These are phyloP conservation scores for Ophiostoma tasmaniense DNA, from an alignment of 2,329 filamentous ascomycete genomes.

Conservation along the genomic window DNA sequence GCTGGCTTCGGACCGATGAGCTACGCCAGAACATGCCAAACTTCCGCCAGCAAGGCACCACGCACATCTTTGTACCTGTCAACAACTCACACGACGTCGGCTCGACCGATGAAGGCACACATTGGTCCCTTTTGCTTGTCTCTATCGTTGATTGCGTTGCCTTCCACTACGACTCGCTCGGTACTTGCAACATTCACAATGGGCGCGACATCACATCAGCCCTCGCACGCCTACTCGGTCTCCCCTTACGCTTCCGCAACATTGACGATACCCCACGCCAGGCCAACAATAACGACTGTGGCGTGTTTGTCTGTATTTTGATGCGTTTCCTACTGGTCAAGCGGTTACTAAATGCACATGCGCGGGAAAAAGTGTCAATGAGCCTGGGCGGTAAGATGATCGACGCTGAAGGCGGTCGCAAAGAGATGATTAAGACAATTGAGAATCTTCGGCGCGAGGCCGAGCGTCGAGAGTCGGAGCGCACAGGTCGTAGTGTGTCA, in stretches of 20 bases:
- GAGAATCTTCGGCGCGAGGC: constrained; percentile 81
- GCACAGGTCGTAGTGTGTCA: constrained; percentile 33
- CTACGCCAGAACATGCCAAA: constrained; percentile 51
- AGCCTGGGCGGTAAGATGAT: constrained; percentile 79
- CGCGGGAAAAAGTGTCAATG: constrained; percentile 85
- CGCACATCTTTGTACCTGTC: constrained; percentile 91
- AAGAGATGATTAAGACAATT: constrained; percentile 87
- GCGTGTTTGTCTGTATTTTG: constrained; percentile 88
- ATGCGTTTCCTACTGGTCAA: constrained; percentile 92
- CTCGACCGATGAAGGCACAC: constrained; percentile 78
- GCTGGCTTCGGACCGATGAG: constrained; percentile 21
- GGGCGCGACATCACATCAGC: constrained; percentile 62
- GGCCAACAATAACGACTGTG: constrained; percentile 86
- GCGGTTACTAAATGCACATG: constrained; percentile 68
- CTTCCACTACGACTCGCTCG: constrained; percentile 92
- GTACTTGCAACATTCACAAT: constrained; percentile 64
- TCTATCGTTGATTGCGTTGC: constrained; percentile 80
- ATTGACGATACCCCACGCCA: constrained; percentile 83
- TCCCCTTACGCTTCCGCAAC: constrained; percentile 65
- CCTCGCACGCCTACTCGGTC: constrained; percentile 58
- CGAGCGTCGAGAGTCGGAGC: constrained; percentile 50
- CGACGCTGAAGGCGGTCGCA: constrained; percentile 69
- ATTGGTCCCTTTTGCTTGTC: constrained; percentile 91
- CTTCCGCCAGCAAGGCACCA: constrained; percentile 56
- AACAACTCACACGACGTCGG: constrained; percentile 75